Evolutionary conservation across 2,329 filamentous ascomycete species (phyloP), one percentile per base, ranked within the genome.

Genomic region (Aureobasidium vineae): DNA sequence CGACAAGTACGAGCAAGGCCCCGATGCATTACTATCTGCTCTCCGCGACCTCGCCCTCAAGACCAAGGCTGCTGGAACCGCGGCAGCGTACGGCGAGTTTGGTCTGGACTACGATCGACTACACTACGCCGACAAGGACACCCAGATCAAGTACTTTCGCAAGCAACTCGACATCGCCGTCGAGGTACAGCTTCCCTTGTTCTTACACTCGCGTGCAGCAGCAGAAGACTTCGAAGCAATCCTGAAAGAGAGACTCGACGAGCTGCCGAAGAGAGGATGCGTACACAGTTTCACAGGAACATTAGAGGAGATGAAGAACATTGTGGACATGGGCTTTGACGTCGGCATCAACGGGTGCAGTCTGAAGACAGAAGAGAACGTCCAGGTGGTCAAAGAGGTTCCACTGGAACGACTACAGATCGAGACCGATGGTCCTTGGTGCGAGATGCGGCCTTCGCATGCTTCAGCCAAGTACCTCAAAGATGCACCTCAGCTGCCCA

Each of bases 401-500:
- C 90, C 88, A 13, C 80, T 99, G 13, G 87, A 93, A 66, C 81
- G 88, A 54, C 78, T 99, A 64, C 96, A 98, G 84, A 87, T 99
- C 56, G 95, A 99, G 82, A 99, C 95, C 0, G 95, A 99, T 75
- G 95, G 95, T 2, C 95, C 95, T 3, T 99, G 95, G 85, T 99
- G 95, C 75, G 95, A 99, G 77, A 94, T 99, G 67, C 84, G 95
- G 28, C 89, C 92, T 0, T 91, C 86, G 36, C 94, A 99, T 78
- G 92, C 93, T 36, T 92, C 91, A 2, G 90, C 89, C 72, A 89
- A 89, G 77, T 90, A 89, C 70, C 77, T 90, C 70, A 82, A 86
- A 5, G 88, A 88, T 61, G 86, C 90, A 1, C 88, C 89, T 0
- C 83, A 87, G 63, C 80, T 91, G 40, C 95, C 89, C 71, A 96